A percentile compares a stretch with the other conserved stretches of the same genome.
Conservation (phyloP, 495 filamentous ascomycete species). For the Aspergillus ostianus region DNA sequence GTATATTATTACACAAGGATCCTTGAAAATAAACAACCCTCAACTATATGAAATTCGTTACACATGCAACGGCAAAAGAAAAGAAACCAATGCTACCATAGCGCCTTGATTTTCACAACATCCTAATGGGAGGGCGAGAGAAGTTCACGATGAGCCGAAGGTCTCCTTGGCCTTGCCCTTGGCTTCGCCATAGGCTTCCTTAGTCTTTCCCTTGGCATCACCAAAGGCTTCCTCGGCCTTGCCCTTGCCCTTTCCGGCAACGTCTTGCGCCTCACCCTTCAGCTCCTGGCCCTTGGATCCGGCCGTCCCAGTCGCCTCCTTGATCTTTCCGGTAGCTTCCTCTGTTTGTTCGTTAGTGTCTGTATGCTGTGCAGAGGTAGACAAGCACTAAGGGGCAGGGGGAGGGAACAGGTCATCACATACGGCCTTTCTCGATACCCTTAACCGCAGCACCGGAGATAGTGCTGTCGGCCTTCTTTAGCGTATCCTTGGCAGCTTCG, state of each 20-base stretch:
- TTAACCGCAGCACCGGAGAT: constrained; percentile 56
- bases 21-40: background rate
- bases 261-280: constrained; percentile 42
- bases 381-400: too few species aligned
- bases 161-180: constrained; percentile 43
- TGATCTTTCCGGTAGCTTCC: constrained; percentile 40
- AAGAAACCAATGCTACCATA: background rate
- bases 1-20: background rate
- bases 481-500: constrained; percentile 54
- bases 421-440: constrained; percentile 61
- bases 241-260: constrained; percentile 37
- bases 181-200: constrained; percentile 39
- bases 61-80: background rate
- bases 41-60: background rate
- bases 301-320: constrained; percentile 36
- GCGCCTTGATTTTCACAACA: background rate
- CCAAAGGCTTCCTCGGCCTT: constrained; percentile 40
- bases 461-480: constrained; percentile 54
- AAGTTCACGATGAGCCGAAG: constrained; percentile 14
- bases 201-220: constrained; percentile 42
- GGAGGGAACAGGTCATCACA: constrained; percentile 20
- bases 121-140: background rate
- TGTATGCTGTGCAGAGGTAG: too few species aligned
- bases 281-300: constrained; percentile 32
- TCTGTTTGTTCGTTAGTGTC: constrained; percentile 31